Percentiles rank a stretch among this genome's conserved stretches.
phyloP scores from a whole-genome alignment of 305 asterid species.

The Stenogyne calaminthoides region DNA sequence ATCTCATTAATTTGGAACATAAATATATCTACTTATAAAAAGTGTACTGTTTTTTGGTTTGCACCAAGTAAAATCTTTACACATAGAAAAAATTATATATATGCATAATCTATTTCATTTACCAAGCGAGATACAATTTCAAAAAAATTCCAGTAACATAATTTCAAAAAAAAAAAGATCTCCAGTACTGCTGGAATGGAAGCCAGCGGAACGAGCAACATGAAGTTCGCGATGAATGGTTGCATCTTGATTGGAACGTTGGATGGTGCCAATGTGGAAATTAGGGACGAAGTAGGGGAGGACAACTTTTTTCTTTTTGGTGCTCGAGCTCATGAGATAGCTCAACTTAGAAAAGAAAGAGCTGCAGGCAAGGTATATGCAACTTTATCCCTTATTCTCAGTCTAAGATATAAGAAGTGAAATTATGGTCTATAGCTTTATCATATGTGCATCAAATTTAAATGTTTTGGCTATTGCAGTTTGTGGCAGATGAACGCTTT shows the following conservation, averaged over 20 bases:
- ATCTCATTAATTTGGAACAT: neutral
- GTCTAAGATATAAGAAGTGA: neutral
- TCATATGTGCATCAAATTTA: neutral
- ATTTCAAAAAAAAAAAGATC: neutral
- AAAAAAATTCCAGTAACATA: too few relatives aligned
- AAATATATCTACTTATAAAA: neutral
- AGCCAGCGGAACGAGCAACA: constrained; percentile 99
- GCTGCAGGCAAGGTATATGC: constrained; percentile 77
- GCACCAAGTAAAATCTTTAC: neutral
- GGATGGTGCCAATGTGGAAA: constrained; percentile 97
- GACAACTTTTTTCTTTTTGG: constrained; percentile 93
- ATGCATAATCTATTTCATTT: neutral
- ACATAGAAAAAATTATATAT: neutral
- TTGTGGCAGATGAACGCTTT: constrained; percentile 73
- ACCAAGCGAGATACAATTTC: neutral
- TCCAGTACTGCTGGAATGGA: constrained; percentile 96
- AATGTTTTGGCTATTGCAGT: constrained; percentile 47
- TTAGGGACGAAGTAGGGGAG: constrained; percentile 90
- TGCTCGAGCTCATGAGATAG: constrained; percentile 88
- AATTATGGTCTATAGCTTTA: neutral
- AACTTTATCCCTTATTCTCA: constrained; percentile 5
- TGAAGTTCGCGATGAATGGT: constrained; percentile 95
- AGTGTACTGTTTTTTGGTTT: neutral
- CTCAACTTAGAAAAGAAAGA: constrained; percentile 78
- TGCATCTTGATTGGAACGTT: constrained; percentile 85